Conservation (phyloP, 768 basidiomycete genomes). For the Serendipita indica region DNA sequence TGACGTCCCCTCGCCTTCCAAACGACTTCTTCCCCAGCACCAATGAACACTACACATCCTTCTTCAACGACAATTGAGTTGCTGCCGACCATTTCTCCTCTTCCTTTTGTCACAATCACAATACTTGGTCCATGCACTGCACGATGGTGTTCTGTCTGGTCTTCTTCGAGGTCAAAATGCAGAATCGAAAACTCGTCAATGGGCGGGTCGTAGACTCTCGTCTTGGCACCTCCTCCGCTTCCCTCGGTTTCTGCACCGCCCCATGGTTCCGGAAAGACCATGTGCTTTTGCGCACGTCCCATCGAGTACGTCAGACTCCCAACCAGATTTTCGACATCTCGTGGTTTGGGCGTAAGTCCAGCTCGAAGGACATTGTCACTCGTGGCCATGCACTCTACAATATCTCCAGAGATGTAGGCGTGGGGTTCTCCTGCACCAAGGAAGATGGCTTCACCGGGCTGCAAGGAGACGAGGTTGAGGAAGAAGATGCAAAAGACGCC, state of each 20-base stretch:
- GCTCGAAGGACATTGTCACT: constrained; percentile 98
- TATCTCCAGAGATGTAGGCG: constrained; percentile 90
- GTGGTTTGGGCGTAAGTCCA: constrained; percentile 89
- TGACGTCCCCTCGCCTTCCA: constrained; percentile 28
- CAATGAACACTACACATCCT: constrained; percentile 75
- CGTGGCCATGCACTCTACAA: constrained; percentile 98
- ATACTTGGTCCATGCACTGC: constrained; percentile 74
- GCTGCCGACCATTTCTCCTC: constrained; percentile 33
- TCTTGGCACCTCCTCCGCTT: constrained; percentile 19
- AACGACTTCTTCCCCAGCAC: constrained; percentile 45
- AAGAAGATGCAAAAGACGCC: constrained; percentile 87
- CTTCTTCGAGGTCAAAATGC: constrained; percentile 34
- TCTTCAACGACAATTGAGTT: constrained; percentile 24
- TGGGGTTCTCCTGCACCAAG: constrained; percentile 94
- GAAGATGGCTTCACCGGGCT: constrained; percentile 83
- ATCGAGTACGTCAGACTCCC: constrained; percentile 74
- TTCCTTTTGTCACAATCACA: constrained; percentile 57
- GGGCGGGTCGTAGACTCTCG: constrained; percentile 73
- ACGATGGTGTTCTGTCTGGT: constrained; percentile 38
- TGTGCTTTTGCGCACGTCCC: constrained; percentile 50
- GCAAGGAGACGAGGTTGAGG: constrained; percentile 69
- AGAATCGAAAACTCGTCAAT: constrained; percentile 89
- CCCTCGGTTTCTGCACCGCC: constrained; percentile 4
- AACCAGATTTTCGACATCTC: constrained; percentile 85
- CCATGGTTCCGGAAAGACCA: constrained; percentile 47